Evolutionary conservation across 805 yeast genomes (phyloP).

Genomic region (Sungouiella thailandica): DNA sequence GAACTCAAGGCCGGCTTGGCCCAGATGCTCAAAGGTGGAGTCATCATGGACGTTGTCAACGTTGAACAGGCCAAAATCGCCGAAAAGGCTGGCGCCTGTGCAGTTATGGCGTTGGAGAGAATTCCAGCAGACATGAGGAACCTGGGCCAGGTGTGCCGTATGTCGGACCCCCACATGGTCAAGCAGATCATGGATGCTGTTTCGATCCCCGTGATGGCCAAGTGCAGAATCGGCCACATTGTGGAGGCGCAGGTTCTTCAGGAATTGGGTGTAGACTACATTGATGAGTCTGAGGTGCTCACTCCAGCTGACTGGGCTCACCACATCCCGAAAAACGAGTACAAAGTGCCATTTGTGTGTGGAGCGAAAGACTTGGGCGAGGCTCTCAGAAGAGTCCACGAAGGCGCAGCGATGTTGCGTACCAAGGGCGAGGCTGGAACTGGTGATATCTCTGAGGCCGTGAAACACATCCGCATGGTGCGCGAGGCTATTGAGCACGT

Average conservation of each 20-base stretch:
- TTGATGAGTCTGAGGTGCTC: conserved; percentile 80
- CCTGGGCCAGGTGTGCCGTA: conserved; percentile 77
- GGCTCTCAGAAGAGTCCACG: conserved; percentile 71
- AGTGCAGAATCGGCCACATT: conserved; percentile 76
- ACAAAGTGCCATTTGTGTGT: conserved; percentile 75
- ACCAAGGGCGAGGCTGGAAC: conserved; percentile 90
- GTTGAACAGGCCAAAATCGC: conserved; percentile 80
- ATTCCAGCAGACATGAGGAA: conserved; percentile 84
- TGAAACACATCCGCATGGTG: conserved; percentile 64
- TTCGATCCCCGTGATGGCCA: conserved; percentile 78
- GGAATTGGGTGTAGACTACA: conserved; percentile 68
- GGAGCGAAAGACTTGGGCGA: conserved; percentile 82
- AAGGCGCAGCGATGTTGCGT: conserved; percentile 85
- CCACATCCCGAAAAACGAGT: conserved; percentile 59
- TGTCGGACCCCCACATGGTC: conserved; percentile 83
- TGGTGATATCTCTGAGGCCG: conserved; percentile 81
- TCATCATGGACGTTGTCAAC: conserved; percentile 69
- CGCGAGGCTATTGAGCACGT: conserved; percentile 50
- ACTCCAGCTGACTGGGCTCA: conserved; percentile 71
- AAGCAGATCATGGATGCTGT: conserved; percentile 66
- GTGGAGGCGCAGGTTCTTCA: conserved; percentile 79
- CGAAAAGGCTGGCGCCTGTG: conserved; percentile 81
- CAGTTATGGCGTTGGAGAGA: conserved; percentile 83
- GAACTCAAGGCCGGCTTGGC: conserved; percentile 75
- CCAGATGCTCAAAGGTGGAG: conserved; percentile 81